phyloP scores from a whole-genome alignment of 495 filamentous ascomycete genomes.

The Penicillium bovifimosum region DNA sequence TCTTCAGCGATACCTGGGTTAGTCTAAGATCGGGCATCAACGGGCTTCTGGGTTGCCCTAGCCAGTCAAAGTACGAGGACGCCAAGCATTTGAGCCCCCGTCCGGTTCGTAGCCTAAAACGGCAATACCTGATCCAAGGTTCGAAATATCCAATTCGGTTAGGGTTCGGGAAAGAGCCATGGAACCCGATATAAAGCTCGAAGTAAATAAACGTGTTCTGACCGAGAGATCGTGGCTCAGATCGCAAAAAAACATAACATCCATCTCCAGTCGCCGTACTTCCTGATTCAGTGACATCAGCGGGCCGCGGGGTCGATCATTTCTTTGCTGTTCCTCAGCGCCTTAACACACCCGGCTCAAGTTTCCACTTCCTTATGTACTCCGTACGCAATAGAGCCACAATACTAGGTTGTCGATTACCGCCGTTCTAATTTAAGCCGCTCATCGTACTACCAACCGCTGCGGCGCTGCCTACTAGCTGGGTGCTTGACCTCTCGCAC shows the following conservation, averaged over 20 bases:
- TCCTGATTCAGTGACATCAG: conserved; percentile 18
- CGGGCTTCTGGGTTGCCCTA: background rate
- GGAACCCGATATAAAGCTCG: background rate
- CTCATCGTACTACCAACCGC: background rate
- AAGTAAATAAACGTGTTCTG: background rate
- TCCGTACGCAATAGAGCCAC: too few relatives aligned
- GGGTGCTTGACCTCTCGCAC: background rate
- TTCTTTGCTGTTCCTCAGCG: conserved; percentile 1
- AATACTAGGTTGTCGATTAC: too few relatives aligned
- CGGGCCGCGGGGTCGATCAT: conserved; percentile 15
- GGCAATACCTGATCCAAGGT: background rate
- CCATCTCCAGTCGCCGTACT: background rate
- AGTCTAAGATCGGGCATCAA: too few relatives aligned
- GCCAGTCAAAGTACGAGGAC: background rate
- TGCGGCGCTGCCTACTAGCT: too few relatives aligned
- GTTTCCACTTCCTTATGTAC: background rate
- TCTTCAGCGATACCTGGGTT: too few relatives aligned
- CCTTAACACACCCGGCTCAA: background rate
- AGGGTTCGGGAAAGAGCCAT: background rate
- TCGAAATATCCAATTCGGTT: background rate
- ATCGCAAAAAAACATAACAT: too few relatives aligned
- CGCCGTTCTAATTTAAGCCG: background rate
- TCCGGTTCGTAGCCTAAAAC: background rate
- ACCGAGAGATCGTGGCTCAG: background rate
- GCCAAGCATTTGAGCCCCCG: background rate